Conservation (phyloP, 108 stramenopile genomes). For the Craspedostauros australis region DNA sequence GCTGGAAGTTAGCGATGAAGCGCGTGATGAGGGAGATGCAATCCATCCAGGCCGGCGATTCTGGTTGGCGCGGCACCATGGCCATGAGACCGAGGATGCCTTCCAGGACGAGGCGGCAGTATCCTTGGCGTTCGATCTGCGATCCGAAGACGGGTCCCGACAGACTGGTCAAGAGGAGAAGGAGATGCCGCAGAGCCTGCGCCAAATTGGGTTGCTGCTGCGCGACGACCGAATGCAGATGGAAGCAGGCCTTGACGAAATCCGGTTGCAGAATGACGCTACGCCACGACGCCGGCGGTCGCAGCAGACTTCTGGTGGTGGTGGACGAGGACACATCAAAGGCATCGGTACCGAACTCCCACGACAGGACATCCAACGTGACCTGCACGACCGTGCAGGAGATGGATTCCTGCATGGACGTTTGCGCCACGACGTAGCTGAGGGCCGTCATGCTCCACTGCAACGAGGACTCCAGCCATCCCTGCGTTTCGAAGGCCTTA, state of each 20-base stretch:
- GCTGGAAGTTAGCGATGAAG: slow-evolving; percentile 55
- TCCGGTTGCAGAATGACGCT: slow-evolving; percentile 53
- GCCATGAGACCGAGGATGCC: slow-evolving; percentile 52
- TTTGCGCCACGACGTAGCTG: slow-evolving; percentile 19
- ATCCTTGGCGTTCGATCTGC: slow-evolving; percentile 42
- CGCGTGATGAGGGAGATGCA: slow-evolving; percentile 53
- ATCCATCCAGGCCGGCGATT: slow-evolving; percentile 21
- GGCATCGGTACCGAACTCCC: slow-evolving; percentile 70
- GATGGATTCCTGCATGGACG: slow-evolving; percentile 8
- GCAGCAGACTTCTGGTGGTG: slow-evolving; percentile 27
- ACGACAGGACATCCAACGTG: slow-evolving; percentile 52
- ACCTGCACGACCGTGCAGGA: slow-evolving; percentile 42
- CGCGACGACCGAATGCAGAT: slow-evolving; percentile 18
- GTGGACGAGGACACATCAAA: slow-evolving; percentile 34
- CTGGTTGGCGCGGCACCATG: slow-evolving; percentile 11
- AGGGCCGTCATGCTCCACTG: slow-evolving; percentile 29
- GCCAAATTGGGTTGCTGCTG: slow-evolving; percentile 22
- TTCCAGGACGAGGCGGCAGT: slow-evolving; percentile 51
- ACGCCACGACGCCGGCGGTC: slow-evolving; percentile 59
- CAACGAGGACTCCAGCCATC: slow-evolving; percentile 18
- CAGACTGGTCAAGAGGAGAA: slow-evolving; percentile 54
- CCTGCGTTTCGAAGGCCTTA: slow-evolving; percentile 37
- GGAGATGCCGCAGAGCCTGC: slow-evolving; percentile 65
- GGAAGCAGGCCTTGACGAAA: slow-evolving; percentile 59
- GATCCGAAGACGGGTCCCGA: slow-evolving; percentile 60